Evolutionary conservation across 345 rosid genomes (phyloP).

Genomic region (thale cress (Arabidopsis thaliana)): DNA sequence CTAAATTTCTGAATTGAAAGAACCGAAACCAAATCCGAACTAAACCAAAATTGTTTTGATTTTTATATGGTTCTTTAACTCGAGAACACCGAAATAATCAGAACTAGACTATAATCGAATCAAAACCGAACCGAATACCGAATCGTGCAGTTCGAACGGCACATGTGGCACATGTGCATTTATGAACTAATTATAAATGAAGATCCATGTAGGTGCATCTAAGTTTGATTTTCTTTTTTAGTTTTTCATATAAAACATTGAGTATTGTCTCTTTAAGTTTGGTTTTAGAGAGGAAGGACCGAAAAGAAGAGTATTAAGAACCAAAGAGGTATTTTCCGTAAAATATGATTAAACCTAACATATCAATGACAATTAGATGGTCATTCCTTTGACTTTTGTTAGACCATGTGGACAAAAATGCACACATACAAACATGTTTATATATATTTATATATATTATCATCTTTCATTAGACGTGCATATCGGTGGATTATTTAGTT

Average conservation of each 20-base stretch:
- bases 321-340: slow-evolving; percentile 7
- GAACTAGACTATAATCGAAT: too few species aligned
- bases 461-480: slow-evolving; percentile 27
- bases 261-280: neutral
- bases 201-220: neutral
- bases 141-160: too few species aligned
- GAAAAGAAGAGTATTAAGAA: neutral
- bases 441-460: slow-evolving; percentile 10
- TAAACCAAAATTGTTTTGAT: too few species aligned
- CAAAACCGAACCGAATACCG: too few species aligned
- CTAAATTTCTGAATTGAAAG: too few species aligned
- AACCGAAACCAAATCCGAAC: too few species aligned
- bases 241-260: neutral
- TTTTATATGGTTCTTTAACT: too few species aligned
- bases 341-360: neutral
- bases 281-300: neutral
- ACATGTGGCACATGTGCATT: too few species aligned
- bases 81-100: too few species aligned
- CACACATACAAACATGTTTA: neutral
- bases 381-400: slow-evolving; percentile 35
- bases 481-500: slow-evolving; percentile 29
- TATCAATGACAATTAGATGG: slow-evolving; percentile 29
- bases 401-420: slow-evolving; percentile 39
- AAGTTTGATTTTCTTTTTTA: neutral
- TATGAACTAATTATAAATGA: too few species aligned